A percentile compares a stretch with the other conserved stretches of the same genome.
These are phyloP conservation scores for Epichloe elymi DNA, from an alignment of 2,329 filamentous ascomycete genomes.

Conservation along the genomic window DNA sequence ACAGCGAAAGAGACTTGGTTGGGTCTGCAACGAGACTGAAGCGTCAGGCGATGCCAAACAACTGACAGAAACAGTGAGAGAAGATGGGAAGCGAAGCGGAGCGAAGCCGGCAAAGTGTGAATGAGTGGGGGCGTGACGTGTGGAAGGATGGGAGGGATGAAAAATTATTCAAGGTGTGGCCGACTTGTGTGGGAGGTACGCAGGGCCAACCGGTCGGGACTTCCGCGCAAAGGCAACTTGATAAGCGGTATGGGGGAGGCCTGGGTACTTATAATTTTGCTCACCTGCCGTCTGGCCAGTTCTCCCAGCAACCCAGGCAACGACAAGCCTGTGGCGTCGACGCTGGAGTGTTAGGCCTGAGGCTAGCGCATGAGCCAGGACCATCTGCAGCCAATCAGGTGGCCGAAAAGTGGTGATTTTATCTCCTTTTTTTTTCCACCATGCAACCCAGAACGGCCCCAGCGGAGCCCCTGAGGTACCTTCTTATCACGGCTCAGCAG, in stretches of 20 bases:
- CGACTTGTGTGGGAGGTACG: slow-evolving; percentile 35
- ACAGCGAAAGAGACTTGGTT: slow-evolving; percentile 5
- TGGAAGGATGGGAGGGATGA: slow-evolving; percentile 11
- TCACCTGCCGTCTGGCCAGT: slow-evolving; percentile 22
- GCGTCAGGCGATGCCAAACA: slow-evolving; percentile 11
- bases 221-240: slow-evolving; percentile 39
- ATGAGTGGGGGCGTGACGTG: slow-evolving; percentile 22
- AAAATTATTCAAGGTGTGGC: slow-evolving; percentile 25
- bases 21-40: slow-evolving; percentile 5
- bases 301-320: slow-evolving; percentile 33
- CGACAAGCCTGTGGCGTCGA: slow-evolving; percentile 31
- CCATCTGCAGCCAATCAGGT: slow-evolving; percentile 25
- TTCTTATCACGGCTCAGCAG: slow-evolving; percentile 17
- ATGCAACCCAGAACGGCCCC: slow-evolving; percentile 19
- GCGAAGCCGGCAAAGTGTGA: slow-evolving; percentile 8
- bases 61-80: slow-evolving; percentile 8
- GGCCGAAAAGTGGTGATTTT: slow-evolving; percentile 19
- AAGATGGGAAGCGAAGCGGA: slow-evolving; percentile 10
- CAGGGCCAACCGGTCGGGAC: slow-evolving; percentile 41
- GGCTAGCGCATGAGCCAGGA: slow-evolving; percentile 24
- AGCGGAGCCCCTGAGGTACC: slow-evolving; percentile 26
- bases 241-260: slow-evolving; percentile 39
- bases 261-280: slow-evolving; percentile 44
- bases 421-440: slow-evolving; percentile 23
- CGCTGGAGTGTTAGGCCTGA: slow-evolving; percentile 25